Conservation (phyloP, 2,329 filamentous ascomycete genomes). For the Emergomyces orientalis region DNA sequence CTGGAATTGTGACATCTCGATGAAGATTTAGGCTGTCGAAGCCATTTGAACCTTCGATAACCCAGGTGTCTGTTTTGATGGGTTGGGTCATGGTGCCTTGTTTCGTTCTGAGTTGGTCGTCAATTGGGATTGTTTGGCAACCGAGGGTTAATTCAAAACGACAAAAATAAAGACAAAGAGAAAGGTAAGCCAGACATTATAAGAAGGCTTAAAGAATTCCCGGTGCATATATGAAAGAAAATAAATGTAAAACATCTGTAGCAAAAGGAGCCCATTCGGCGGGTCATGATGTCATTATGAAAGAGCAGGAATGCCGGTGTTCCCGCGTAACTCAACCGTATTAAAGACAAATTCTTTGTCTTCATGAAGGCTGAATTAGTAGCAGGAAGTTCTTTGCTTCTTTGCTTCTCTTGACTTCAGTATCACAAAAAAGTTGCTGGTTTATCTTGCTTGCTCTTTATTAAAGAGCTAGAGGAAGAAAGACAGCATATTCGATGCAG, state of each 20-base stretch:
- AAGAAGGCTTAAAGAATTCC: not conserved
- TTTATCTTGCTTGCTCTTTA: too few species aligned
- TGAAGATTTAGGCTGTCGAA: slow-evolving; percentile 8
- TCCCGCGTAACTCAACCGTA: not conserved
- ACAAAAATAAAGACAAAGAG: not conserved
- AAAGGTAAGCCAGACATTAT: not conserved
- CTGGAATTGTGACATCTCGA: slow-evolving; percentile 1
- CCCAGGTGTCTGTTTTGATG: not conserved
- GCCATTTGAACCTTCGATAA: slow-evolving; percentile 2
- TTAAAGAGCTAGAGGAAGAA: too few species aligned
- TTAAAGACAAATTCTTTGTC: too few species aligned
- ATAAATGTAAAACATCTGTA: not conserved
- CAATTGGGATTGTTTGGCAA: not conserved
- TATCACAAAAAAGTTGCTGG: too few species aligned
- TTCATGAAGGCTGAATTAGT: too few species aligned
- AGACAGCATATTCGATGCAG: too few species aligned
- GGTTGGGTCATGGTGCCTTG: not conserved
- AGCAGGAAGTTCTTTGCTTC: too few species aligned
- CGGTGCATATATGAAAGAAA: too few species aligned
- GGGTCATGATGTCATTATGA: slow-evolving; percentile 7
- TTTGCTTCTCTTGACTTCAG: too few species aligned
- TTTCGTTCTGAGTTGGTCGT: not conserved
- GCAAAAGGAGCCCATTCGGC: not conserved
- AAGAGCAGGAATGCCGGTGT: not conserved
- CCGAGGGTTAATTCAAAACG: too few species aligned